Evolutionary conservation across 106 monocot genomes (phyloP), one percentile per base, ranked within the genome.

Genomic region (Narthecium ossifragum): DNA sequence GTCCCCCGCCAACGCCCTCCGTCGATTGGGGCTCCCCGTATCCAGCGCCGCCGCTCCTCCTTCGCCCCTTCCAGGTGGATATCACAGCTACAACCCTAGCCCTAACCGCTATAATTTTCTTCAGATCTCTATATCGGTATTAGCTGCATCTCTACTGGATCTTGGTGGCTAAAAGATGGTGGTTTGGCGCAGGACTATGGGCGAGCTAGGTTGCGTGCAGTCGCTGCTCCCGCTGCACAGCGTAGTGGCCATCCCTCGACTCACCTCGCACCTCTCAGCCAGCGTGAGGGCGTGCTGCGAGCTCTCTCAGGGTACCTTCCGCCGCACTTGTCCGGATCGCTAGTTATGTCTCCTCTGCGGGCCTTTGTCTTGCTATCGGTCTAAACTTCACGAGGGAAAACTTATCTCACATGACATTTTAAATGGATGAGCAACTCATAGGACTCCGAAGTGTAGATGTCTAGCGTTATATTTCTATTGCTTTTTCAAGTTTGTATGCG

Each of bases 321-420:
- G 66, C 53, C 64, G 81, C 81, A 81, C 85, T 90, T 91, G 90
- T 73, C 83, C 80, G 62, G 92, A 92, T 86, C 92, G 86, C 83
- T 92, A 86, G 67, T 75, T 65, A n/a, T 78, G 37, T 46, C 36
- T 59, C 46, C 64, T 70, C 66, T 65, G 65, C 70, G 67, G 69
- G 67, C 74, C 63, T 70, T 57, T 21, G 55, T 26, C n/a, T n/a
- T n/a, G n/a, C n/a, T n/a, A n/a, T n/a, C n/a, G n/a, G n/a, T n/a
- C n/a, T n/a, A n/a, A n/a, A n/a, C n/a, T n/a, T n/a, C n/a, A n/a
- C n/a, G n/a, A n/a, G n/a, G n/a, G n/a, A n/a, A n/a, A n/a, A n/a
- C n/a, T n/a, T n/a, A n/a, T n/a, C n/a, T n/a, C n/a, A n/a, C n/a
- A n/a, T n/a, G n/a, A n/a, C n/a, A n/a, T n/a, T n/a, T n/a, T n/a